These are phyloP conservation scores for Myxozyma neotropica DNA, from an alignment of 805 yeast genomes.

Conservation along the genomic window DNA sequence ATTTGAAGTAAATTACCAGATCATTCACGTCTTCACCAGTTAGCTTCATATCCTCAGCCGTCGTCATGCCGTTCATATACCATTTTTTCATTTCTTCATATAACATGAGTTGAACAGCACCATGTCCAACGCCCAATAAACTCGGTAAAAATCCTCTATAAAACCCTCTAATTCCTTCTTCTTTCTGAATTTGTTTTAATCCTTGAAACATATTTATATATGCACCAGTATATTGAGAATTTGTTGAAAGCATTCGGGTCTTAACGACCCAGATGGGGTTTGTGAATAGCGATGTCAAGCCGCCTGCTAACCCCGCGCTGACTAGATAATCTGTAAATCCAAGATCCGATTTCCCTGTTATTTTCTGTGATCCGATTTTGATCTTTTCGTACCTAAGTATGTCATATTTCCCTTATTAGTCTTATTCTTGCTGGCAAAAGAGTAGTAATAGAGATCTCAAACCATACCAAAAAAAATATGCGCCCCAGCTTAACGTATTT, in stretches of 20 bases:
- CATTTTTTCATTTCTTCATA: conserved; percentile 72
- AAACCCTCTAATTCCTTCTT: conserved; percentile 64
- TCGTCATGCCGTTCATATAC: neutral
- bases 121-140: conserved; percentile 81
- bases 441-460: too few relatives aligned
- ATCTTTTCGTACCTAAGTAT: conserved; percentile 24
- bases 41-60: neutral
- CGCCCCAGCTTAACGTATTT: conserved; percentile 84
- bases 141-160: conserved; percentile 79
- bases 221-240: conserved; percentile 47
- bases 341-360: conserved; percentile 36
- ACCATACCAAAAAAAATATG: conserved; percentile 69
- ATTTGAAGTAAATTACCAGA: neutral
- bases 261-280: conserved; percentile 96
- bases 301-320: conserved; percentile 72
- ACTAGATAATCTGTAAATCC: conserved; percentile 52
- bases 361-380: conserved; percentile 4
- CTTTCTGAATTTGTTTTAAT: conserved; percentile 47
- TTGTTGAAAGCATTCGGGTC: conserved; percentile 66
- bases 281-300: conserved; percentile 71
- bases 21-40: conserved; percentile 6
- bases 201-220: conserved; percentile 66
- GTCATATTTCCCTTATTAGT: too few relatives aligned
- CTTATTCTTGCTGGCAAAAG: too few relatives aligned
- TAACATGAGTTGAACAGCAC: conserved; percentile 81